Conservation (phyloP, 371 early-diverging fungal genomes). For the Mucor velutinosus region DNA sequence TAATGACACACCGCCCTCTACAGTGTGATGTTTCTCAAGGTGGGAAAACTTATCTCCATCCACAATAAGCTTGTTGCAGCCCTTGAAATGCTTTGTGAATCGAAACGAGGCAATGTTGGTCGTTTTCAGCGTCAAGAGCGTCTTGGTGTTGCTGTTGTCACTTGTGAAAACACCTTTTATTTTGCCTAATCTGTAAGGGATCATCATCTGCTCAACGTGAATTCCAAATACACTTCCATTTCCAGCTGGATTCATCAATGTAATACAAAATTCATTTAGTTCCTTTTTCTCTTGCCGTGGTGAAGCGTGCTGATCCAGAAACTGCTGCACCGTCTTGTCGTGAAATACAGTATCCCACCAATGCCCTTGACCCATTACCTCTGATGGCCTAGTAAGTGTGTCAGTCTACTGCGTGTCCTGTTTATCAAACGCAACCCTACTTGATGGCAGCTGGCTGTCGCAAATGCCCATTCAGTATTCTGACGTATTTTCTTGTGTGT, state of each 20-base stretch:
- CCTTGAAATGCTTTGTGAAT: slow-evolving; percentile 1
- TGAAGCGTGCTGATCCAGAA: slow-evolving; percentile 32
- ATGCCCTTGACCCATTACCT: slow-evolving; percentile 60
- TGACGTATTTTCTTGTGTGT: slow-evolving; percentile 61
- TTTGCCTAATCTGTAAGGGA: slow-evolving; percentile 50
- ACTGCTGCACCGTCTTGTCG: slow-evolving; percentile 48
- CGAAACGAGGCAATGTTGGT: slow-evolving; percentile 20
- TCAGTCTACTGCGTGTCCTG: too few species aligned
- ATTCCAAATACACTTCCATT: slow-evolving; percentile 66
- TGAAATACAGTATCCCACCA: slow-evolving; percentile 65
- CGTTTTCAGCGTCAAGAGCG: slow-evolving; percentile 3
- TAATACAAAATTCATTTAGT: slow-evolving; percentile 54
- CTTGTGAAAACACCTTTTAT: slow-evolving; percentile 8
- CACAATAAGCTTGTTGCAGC: slow-evolving; percentile 9
- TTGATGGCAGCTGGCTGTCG: slow-evolving; percentile 33
- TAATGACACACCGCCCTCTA: background rate
- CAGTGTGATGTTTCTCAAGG: slow-evolving; percentile 2
- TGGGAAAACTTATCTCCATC: slow-evolving; percentile 18
- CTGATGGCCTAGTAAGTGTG: slow-evolving; percentile 50
- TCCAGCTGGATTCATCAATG: slow-evolving; percentile 64
- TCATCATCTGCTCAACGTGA: slow-evolving; percentile 60
- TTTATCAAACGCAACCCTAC: slow-evolving; percentile 14
- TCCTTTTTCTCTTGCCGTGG: slow-evolving; percentile 13
- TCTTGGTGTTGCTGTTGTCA: background rate
- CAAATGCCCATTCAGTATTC: slow-evolving; percentile 64